Evolutionary conservation across 2,329 filamentous ascomycete genomes (phyloP), one percentile per base, ranked within the genome.

Genomic region (Eurotiales sp.): DNA sequence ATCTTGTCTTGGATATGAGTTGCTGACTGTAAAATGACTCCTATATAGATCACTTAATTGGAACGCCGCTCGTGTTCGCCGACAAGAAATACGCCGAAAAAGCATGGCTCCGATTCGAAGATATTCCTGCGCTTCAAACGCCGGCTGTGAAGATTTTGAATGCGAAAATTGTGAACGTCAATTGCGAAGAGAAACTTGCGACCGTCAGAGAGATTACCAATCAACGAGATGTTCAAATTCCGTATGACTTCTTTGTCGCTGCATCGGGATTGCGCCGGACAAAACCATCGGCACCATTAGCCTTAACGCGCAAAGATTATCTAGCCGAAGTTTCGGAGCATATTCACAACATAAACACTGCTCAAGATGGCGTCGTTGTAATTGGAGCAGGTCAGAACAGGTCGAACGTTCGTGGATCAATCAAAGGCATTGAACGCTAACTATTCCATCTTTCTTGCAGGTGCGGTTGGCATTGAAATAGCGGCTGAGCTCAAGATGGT

Each of bases 391-490:
- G 78, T 78, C 51, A 45, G 22, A n/a, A n/a, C n/a, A n/a, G n/a
- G n/a, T n/a, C n/a, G n/a, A n/a, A n/a, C n/a, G n/a, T n/a, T n/a
- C n/a, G n/a, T n/a, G n/a, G n/a, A n/a, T n/a, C n/a, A n/a, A n/a
- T n/a, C n/a, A n/a, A n/a, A n/a, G n/a, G n/a, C n/a, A n/a, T n/a
- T n/a, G n/a, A n/a, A n/a, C n/a, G n/a, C n/a, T n/a, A n/a, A n/a
- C n/a, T n/a, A n/a, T n/a, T n/a, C n/a, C n/a, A n/a, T n/a, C n/a
- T 10, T 50, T 8, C 22, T 8, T 29, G 40, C 51, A 81, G 78
- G 86, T 45, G 88, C 88, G 6, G 88, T 91, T 1, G 88, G 88
- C 8, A 84, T 91, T 50, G 88, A 92, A 65, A 90, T 92, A 78
- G 87, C 88, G 0, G 83, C 86, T 1, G 88, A 93, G 70, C 73